A percentile compares a stretch with the other conserved stretches of the same genome.
phyloP scores from a whole-genome alignment of 768 basidiomycete species.

The Lactifluus volemus region DNA sequence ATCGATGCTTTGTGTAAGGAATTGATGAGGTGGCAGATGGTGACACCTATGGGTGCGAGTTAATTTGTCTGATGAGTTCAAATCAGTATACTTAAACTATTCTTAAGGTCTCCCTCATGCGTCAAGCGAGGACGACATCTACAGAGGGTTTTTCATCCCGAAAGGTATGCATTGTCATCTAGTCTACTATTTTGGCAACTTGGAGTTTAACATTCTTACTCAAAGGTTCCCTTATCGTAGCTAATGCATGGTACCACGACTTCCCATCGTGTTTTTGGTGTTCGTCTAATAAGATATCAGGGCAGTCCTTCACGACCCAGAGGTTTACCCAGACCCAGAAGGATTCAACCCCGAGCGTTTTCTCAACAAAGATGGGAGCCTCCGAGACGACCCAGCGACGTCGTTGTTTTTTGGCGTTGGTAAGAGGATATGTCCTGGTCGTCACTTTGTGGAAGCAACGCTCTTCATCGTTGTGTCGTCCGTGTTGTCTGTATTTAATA shows the following conservation, averaged over 20 bases:
- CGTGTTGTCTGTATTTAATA: background rate
- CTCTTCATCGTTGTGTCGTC: constrained; percentile 3
- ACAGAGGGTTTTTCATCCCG: constrained; percentile 5
- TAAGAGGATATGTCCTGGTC: constrained; percentile 9
- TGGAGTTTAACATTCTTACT: background rate
- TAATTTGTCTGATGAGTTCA: too few species aligned
- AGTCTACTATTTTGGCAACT: background rate
- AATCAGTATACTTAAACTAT: background rate
- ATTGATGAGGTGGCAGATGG: constrained; percentile 1
- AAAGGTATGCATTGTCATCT: constrained; percentile 2
- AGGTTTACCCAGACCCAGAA: constrained; percentile 6
- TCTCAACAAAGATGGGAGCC: background rate
- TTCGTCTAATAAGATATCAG: background rate
- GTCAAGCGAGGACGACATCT: constrained; percentile 2
- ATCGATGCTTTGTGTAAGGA: constrained; percentile 11
- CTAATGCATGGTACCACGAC: background rate
- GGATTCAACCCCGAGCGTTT: background rate
- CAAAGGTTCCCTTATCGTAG: background rate
- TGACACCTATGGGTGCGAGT: background rate
- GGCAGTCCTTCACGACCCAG: constrained; percentile 3
- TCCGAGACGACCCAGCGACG: background rate
- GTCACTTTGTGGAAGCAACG: constrained; percentile 5
- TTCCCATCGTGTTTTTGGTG: background rate
- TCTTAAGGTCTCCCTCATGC: constrained; percentile 1
- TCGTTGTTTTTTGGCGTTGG: background rate